Percentiles rank a stretch among this genome's conserved stretches.
These are phyloP conservation scores for Fraxinus cuspidata DNA, from an alignment of 257 asterid genomes.

Conservation along the genomic window DNA sequence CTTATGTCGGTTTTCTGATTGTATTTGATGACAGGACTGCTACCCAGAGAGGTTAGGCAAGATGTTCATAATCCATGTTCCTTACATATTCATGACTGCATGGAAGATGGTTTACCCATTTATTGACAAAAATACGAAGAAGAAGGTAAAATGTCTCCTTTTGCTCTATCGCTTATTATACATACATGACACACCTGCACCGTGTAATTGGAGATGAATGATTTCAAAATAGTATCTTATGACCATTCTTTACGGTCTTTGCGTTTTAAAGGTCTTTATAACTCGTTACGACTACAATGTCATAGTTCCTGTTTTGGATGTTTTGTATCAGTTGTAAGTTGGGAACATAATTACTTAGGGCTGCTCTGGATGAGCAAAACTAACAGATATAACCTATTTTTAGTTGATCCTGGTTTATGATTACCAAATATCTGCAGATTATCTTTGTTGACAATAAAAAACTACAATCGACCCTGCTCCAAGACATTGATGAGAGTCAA, in stretches of 20 bases:
- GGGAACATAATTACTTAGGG: neutral
- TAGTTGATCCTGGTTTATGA: neutral
- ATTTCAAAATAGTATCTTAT: neutral
- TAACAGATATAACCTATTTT: neutral
- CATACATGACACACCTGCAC: neutral
- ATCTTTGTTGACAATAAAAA: conserved; percentile 69
- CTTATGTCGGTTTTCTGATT: neutral
- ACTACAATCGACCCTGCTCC: conserved; percentile 49
- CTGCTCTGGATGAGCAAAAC: neutral
- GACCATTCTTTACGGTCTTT: neutral
- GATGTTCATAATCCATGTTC: conserved; percentile 65
- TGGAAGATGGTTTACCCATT: conserved; percentile 91
- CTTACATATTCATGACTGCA: conserved; percentile 80
- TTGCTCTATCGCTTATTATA: neutral
- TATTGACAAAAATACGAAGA: conserved; percentile 78
- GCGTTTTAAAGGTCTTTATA: neutral
- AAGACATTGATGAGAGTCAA: conserved; percentile 58
- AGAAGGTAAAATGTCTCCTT: conserved; percentile 48
- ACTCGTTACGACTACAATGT: neutral
- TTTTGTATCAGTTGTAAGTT: neutral
- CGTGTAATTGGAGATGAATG: neutral
- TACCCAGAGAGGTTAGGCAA: conserved; percentile 94
- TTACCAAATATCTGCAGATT: conserved; percentile 48
- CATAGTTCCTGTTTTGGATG: neutral
- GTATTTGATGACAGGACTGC: conserved; percentile 54